phyloP scores from a whole-genome alignment of 441 rosid species.

The Rhodomyrtus psidioides region DNA sequence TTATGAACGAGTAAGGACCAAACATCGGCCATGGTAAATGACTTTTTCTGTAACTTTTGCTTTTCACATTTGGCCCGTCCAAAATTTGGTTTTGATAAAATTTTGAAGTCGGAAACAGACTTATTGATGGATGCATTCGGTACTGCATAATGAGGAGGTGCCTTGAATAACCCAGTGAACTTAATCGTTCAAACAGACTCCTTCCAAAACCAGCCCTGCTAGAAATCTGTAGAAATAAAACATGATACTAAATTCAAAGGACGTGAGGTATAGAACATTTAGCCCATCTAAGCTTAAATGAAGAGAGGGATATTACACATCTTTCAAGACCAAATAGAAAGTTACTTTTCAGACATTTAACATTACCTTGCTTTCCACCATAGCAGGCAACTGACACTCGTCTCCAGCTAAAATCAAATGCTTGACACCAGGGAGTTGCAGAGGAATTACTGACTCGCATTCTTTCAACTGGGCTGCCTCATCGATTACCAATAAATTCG shows the following conservation, averaged over 20 bases:
- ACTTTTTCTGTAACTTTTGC: slow-evolving; percentile 5
- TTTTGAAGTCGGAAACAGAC: slow-evolving; percentile 27
- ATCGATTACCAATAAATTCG: slow-evolving; percentile 33
- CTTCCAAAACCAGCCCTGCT: no score
- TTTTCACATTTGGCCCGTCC: slow-evolving; percentile 23
- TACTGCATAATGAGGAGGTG: slow-evolving; percentile 35
- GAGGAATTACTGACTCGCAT: slow-evolving; percentile 34
- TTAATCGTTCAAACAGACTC: no score
- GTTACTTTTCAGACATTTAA: no score
- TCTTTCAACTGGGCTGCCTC: slow-evolving; percentile 47
- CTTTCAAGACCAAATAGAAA: no score
- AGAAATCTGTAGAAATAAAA: no score
- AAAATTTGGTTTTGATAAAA: slow-evolving; percentile 24
- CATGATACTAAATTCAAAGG: no score
- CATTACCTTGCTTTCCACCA: slow-evolving; percentile 16
- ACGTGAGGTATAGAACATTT: no score
- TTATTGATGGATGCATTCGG: slow-evolving; percentile 49
- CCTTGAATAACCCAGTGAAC: slow-evolving; percentile 12
- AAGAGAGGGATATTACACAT: no score
- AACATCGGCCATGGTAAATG: slow-evolving; percentile 29
- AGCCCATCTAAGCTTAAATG: no score
- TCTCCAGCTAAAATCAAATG: slow-evolving; percentile 38
- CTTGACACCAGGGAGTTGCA: slow-evolving; percentile 24
- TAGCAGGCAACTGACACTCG: slow-evolving; percentile 30
- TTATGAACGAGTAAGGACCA: slow-evolving; percentile 42